A percentile compares a stretch with the other conserved stretches of the same genome.
Evolutionary conservation across 2,329 filamentous ascomycete species (phyloP).

Genomic region (Fusarium sp.): DNA sequence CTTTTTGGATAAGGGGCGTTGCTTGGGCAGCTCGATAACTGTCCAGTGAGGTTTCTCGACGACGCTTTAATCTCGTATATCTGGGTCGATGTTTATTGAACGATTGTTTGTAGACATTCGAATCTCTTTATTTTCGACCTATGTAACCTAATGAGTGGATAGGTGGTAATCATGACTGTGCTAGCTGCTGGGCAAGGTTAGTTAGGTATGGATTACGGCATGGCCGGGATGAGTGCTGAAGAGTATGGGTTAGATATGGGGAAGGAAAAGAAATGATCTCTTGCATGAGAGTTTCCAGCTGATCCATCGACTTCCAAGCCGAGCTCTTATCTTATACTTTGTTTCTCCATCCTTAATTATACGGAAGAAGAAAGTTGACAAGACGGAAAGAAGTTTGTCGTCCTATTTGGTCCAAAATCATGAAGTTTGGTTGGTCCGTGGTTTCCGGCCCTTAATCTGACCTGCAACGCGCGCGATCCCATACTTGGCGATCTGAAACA

Average conservation of each 20-base stretch:
- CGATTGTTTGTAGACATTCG: constrained; percentile 11
- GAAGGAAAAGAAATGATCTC: constrained; percentile 14
- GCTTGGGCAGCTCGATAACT: neutral
- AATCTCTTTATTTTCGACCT: neutral
- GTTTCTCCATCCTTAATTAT: neutral
- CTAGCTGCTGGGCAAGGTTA: neutral
- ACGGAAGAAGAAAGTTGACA: neutral
- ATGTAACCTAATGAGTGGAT: constrained; percentile 12
- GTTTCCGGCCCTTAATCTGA: constrained; percentile 31
- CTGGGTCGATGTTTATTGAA: constrained; percentile 13
- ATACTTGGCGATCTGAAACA: constrained; percentile 29
- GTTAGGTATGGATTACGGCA: constrained; percentile 3
- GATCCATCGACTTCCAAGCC: neutral
- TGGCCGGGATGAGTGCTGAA: constrained; percentile 16
- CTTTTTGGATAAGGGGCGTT: constrained; percentile 12
- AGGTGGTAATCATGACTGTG: neutral
- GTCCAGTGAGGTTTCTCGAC: constrained; percentile 1
- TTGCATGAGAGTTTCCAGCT: constrained; percentile 3
- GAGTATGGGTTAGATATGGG: neutral
- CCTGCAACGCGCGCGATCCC: constrained; percentile 34
- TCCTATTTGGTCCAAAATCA: constrained; percentile 5
- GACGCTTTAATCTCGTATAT: neutral
- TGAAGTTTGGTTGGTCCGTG: constrained; percentile 24
- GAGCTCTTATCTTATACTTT: constrained; percentile 1
- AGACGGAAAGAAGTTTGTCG: neutral